Base-by-base conservation (phyloP, 805 yeast species). In the Yarrowia porcina region DNA sequence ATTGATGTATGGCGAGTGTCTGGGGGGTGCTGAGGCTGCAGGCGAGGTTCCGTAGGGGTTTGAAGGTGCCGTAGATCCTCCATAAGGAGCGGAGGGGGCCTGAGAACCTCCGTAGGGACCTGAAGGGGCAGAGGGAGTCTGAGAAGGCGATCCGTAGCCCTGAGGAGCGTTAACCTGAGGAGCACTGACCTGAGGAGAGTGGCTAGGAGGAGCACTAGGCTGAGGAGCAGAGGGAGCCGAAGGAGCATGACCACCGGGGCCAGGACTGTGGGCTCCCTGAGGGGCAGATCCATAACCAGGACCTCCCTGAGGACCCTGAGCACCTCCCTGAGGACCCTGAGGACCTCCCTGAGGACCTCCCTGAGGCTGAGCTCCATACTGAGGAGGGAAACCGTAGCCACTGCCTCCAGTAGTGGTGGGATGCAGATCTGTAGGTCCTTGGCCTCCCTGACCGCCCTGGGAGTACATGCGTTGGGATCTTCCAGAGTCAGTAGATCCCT, bases 1-100 rank as follows among this genome's bases (percentile, higher is more conserved):
- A 13, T 50, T 50, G 59, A 50, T 33, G 59, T 50, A 50, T 12
- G 59, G 59, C 23, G 59, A 50, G 32, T 50, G 59, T 50, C 59
- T 35, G 42, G 32, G 35, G 25, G 50, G 57, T 3, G 57, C 57
- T 0, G 45, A 38, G 27, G 44, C 44, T 3, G 38, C 20, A n/a
- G 54, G 32, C 7, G 52, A 27, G 4, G 54, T n/a, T 13, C 54
- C 54, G 17, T 28, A 20, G n/a, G 56, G n/a, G n/a, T n/a, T n/a
- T n/a, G n/a, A n/a, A n/a, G n/a, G n/a, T n/a, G n/a, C n/a, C n/a
- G n/a, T n/a, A n/a, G n/a, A n/a, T n/a, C n/a, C n/a, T n/a, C n/a
- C n/a, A n/a, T n/a, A n/a, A n/a, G n/a, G n/a, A n/a, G n/a, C n/a
- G n/a, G n/a, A n/a, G n/a, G n/a, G n/a, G n/a, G n/a, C n/a, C n/a